Conservation (phyloP, 495 filamentous ascomycete species). For the Aspergillus haitiensis region DNA sequence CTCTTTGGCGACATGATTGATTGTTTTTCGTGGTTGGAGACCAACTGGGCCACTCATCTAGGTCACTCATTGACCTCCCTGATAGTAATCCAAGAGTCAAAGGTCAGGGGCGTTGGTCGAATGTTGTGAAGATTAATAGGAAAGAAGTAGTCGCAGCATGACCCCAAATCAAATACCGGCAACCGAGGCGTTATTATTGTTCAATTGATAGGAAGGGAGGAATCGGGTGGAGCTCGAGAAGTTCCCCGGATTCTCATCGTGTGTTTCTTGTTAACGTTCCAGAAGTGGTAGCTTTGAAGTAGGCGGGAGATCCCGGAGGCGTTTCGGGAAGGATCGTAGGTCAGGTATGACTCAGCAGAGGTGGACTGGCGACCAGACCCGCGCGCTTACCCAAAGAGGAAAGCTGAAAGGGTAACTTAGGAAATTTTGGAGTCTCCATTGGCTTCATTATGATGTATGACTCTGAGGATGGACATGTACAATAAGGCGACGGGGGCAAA, state of each 20-base stretch:
- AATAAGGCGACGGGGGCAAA: neutral
- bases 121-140: no score
- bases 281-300: constrained; percentile 11
- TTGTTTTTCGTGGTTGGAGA: no score
- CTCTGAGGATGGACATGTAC: no score
- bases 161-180: neutral
- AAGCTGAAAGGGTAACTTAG: neutral
- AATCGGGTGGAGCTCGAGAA: constrained; percentile 6
- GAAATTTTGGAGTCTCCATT: constrained; percentile 6
- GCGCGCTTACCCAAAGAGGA: constrained; percentile 6
- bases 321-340: constrained; percentile 25
- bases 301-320: constrained; percentile 27
- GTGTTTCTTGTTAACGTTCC: neutral
- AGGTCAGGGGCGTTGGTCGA: no score
- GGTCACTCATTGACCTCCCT: no score
- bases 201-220: constrained; percentile 4
- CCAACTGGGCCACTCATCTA: no score
- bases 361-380: neutral
- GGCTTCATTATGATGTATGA: neutral
- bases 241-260: constrained; percentile 18
- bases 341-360: constrained; percentile 21
- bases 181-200: constrained; percentile 3
- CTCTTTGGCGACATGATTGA: no score
- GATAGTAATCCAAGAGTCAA: no score
- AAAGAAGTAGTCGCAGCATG: neutral